These are phyloP conservation scores for Plasmodium relictum DNA, from an alignment of 169 alveolate species.

Conservation along the genomic window DNA sequence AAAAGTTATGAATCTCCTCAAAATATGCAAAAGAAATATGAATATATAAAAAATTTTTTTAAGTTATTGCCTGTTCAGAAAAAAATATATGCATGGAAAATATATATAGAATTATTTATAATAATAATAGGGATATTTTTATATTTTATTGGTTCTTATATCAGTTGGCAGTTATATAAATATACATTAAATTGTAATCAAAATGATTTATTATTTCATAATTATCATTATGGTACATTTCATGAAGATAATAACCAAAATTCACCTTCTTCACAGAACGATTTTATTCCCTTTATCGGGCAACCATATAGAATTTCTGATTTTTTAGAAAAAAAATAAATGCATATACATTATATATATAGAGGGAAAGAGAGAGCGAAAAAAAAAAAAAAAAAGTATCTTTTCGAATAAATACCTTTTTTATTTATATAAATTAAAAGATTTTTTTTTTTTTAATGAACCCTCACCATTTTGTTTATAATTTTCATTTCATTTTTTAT, in stretches of 20 bases:
- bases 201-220: slow-evolving; percentile 41
- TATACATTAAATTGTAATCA: slow-evolving; percentile 65
- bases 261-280: slow-evolving; percentile 56
- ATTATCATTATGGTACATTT: slow-evolving; percentile 73
- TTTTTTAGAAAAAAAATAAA: slow-evolving; percentile 50
- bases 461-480: no score
- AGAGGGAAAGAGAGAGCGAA: not conserved
- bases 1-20: slow-evolving; percentile 43
- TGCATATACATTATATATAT: not conserved
- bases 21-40: slow-evolving; percentile 55
- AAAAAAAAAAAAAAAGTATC: not conserved
- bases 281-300: slow-evolving; percentile 71
- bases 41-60: slow-evolving; percentile 65
- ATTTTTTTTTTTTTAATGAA: not conserved
- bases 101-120: slow-evolving; percentile 53
- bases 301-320: slow-evolving; percentile 75
- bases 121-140: slow-evolving; percentile 49
- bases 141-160: slow-evolving; percentile 67
- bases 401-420: not conserved
- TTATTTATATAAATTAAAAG: not conserved
- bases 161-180: slow-evolving; percentile 73
- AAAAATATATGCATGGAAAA: slow-evolving; percentile 72
- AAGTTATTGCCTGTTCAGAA: slow-evolving; percentile 71
- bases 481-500: no score
- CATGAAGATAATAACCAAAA: slow-evolving; percentile 62